phyloP scores from a whole-genome alignment of 306 rosid species.

The Oxytropis ochrocephala region DNA sequence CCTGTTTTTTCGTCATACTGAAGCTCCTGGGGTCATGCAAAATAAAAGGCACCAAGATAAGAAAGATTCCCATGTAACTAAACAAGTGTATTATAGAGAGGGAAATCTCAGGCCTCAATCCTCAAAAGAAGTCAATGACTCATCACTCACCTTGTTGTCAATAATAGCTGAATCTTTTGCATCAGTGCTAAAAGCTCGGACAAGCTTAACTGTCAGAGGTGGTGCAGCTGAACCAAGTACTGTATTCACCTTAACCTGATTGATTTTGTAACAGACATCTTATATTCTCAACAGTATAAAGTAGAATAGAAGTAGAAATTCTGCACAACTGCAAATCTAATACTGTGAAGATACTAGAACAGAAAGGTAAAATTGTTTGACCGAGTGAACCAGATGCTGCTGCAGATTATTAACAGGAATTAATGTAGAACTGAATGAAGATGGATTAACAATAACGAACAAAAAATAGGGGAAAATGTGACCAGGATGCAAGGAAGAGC shows the following conservation, averaged over 20 bases:
- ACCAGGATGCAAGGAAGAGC: no score
- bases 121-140: constrained; percentile 6
- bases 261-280: constrained; percentile 13
- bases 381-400: constrained; percentile 4
- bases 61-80: neutral
- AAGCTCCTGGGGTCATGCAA: constrained; percentile 58
- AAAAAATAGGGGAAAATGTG: neutral
- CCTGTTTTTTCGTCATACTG: constrained; percentile 57
- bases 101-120: neutral
- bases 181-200: constrained; percentile 52
- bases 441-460: neutral
- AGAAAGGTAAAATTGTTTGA: constrained; percentile 8
- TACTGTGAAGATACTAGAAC: neutral
- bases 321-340: neutral
- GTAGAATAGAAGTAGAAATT: constrained; percentile 14
- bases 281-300: neutral
- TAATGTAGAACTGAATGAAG: neutral
- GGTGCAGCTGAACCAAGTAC: constrained; percentile 94
- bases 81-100: neutral
- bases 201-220: constrained; percentile 74
- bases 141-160: constrained; percentile 52
- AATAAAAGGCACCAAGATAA: constrained; percentile 12
- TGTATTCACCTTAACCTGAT: constrained; percentile 83
- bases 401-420: neutral
- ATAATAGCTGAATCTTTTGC: constrained; percentile 56